phyloP scores from a whole-genome alignment of 140 eudicot species.

The Senecio squalidus region DNA sequence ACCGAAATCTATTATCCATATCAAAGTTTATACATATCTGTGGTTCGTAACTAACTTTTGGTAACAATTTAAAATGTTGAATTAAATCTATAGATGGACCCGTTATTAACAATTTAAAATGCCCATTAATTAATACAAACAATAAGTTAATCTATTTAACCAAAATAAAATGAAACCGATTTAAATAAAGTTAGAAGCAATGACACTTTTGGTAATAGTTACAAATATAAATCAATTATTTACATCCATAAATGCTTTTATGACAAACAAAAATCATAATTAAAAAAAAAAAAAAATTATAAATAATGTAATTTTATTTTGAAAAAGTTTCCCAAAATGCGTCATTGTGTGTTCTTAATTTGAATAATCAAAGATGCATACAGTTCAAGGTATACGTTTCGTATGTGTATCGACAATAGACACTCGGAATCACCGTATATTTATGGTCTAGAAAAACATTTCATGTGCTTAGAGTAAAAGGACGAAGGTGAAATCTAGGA shows the following conservation, averaged over 20 bases:
- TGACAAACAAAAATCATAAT: background rate
- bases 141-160: background rate
- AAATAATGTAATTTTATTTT: background rate
- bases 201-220: background rate
- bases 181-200: background rate
- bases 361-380: background rate
- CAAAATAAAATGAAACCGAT: background rate
- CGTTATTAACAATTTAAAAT: no score
- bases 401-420: background rate
- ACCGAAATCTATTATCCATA: no score
- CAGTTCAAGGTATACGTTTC: background rate
- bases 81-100: no score
- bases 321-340: constrained; percentile 1
- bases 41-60: no score
- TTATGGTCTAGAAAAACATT: background rate
- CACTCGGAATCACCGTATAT: background rate
- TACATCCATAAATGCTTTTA: background rate
- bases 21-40: no score
- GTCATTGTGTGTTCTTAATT: background rate
- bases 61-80: no score
- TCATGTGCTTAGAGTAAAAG: constrained; percentile 17
- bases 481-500: constrained; percentile 5
- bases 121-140: no score
- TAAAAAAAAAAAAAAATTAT: background rate
- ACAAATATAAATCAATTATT: background rate